A percentile compares a stretch with the other conserved stretches of the same genome.
These are phyloP conservation scores for Cucurbita maxima DNA, from an alignment of 306 rosid genomes.

Conservation along the genomic window DNA sequence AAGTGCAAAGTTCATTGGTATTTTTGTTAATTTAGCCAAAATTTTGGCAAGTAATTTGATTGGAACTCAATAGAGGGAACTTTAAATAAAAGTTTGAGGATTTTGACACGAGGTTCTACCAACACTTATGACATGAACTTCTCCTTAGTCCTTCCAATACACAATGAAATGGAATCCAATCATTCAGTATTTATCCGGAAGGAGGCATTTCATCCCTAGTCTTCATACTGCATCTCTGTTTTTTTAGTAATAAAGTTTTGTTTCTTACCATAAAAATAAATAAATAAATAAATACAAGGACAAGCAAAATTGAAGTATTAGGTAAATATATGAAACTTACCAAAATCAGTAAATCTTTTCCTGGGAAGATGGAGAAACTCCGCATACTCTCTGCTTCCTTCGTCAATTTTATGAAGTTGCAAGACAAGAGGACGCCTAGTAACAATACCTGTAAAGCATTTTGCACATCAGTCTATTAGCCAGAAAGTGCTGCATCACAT, in stretches of 20 bases:
- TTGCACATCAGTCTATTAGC: constrained; percentile 4
- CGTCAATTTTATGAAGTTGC: constrained; percentile 70
- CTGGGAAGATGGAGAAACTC: constrained; percentile 81
- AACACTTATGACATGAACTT: neutral
- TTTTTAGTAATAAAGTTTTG: neutral
- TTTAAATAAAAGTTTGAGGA: neutral
- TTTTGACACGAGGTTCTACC: neutral
- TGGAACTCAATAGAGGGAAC: neutral
- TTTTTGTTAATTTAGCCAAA: too few relatives aligned
- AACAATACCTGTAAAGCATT: constrained; percentile 59
- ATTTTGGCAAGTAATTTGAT: neutral
- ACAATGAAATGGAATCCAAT: neutral
- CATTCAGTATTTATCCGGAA: neutral
- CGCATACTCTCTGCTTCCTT: constrained; percentile 82
- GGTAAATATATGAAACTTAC: constrained; percentile 18
- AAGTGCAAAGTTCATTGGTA: too few relatives aligned
- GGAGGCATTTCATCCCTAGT: neutral
- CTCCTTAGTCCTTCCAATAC: neutral
- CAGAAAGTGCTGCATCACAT: neutral
- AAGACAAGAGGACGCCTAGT: constrained; percentile 84
- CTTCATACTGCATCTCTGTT: neutral
- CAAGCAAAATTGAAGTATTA: neutral
- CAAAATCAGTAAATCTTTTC: constrained; percentile 63
- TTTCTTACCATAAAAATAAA: neutral
- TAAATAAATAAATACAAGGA: neutral